Evolutionary conservation across 805 yeast species (phyloP).

Genomic region (Wickerhamomyces hampshirensis): DNA sequence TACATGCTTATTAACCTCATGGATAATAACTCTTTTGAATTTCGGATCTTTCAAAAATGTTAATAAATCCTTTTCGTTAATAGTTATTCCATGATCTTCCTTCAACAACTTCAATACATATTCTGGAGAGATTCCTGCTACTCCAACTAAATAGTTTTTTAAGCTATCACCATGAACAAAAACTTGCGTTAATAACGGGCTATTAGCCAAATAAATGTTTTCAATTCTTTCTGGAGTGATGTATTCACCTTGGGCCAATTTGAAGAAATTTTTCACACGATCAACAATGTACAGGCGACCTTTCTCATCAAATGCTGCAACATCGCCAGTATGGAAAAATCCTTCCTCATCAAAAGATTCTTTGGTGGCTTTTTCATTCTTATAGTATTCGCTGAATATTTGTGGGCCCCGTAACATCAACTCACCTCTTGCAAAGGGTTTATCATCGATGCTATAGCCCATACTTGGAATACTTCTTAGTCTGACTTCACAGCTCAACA

Average conservation of each 20-base stretch:
- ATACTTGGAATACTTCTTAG: slow-evolving; percentile 58
- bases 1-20: slow-evolving; percentile 19
- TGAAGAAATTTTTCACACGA: slow-evolving; percentile 75
- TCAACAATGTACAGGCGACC: slow-evolving; percentile 63
- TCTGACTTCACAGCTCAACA: slow-evolving; percentile 47
- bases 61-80: slow-evolving; percentile 11
- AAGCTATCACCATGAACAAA: slow-evolving; percentile 64
- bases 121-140: slow-evolving; percentile 55
- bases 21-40: slow-evolving; percentile 15
- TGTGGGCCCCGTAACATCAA: slow-evolving; percentile 61
- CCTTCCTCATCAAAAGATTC: slow-evolving; percentile 51
- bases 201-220: slow-evolving; percentile 49
- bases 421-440: slow-evolving; percentile 50
- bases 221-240: slow-evolving; percentile 75
- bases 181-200: slow-evolving; percentile 48
- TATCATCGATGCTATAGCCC: slow-evolving; percentile 38
- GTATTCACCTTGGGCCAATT: slow-evolving; percentile 58
- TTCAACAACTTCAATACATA: slow-evolving; percentile 13
- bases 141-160: slow-evolving; percentile 53
- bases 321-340: slow-evolving; percentile 66
- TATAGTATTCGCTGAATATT: slow-evolving; percentile 49
- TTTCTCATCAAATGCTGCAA: slow-evolving; percentile 43
- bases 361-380: slow-evolving; percentile 47
- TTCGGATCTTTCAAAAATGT: slow-evolving; percentile 15
- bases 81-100: slow-evolving; percentile 9